Base-by-base conservation (phyloP, 2,329 filamentous ascomycete genomes). In the Botrytis elliptica region DNA sequence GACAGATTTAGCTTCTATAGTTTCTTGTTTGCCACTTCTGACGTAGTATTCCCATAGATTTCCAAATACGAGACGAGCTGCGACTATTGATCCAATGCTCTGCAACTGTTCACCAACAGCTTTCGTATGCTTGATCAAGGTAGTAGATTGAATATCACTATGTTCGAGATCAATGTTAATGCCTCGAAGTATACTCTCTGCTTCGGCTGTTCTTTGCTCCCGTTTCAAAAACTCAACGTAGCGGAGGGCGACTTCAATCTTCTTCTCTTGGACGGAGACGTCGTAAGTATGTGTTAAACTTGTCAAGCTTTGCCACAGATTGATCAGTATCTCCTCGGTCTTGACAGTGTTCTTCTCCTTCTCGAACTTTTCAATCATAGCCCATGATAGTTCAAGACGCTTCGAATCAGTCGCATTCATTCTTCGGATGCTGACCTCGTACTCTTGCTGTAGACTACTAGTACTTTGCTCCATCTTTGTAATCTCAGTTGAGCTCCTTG, bases 11-110 rank as follows among this genome's bases (percentile, higher is more conserved):
- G 76, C 76, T 67, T 76, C 74, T 16, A 55, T 33, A 4, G 75
- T 59, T 16, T 67, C 64, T 57, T 74, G 71, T 60, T 73, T 75
- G 20, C 75, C 75, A 36, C 65, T 75, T 25, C 64, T 75, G 5
- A 74, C 72, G 65, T 76, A 77, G 40, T 75, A 76, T 40, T 72
- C 71, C 76, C 74, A 77, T 7, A 77, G 55, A 8, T 44, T 77
- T 22, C 49, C 38, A 60, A 72, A 76, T 0, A 76, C 68, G 3
- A 46, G 22, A 20, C 57, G 70, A 59, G 75, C 74, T 14, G 72
- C 74, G 25, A 25, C 72, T 33, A 73, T 18, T 10, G 75, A 72
- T 8, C 75, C 75, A 40, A 76, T 62, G 12, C 36, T 73, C 59
- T 71, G 42, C 29, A 77, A 44, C 18, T 75, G 66, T 36, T 77